These are phyloP conservation scores for Phytophthora foliorum DNA, from an alignment of 352 stramenopile species.

Conservation along the genomic window DNA sequence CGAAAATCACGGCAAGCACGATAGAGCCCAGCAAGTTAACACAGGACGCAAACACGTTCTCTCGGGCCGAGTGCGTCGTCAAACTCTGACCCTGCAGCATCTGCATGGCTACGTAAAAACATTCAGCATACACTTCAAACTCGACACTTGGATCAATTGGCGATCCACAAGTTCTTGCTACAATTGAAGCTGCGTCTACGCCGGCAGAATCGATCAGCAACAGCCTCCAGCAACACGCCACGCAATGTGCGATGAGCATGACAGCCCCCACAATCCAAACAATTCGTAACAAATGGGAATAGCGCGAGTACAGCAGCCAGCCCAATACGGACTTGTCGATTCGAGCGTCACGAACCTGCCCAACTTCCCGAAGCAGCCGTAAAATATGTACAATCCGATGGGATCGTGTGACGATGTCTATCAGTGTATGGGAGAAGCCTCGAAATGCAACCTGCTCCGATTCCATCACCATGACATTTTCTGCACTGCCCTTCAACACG, in stretches of 20 bases:
- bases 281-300: slow-evolving; percentile 54
- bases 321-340: slow-evolving; percentile 45
- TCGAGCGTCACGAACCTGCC: slow-evolving; percentile 29
- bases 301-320: slow-evolving; percentile 61
- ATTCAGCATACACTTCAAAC: slow-evolving; percentile 40
- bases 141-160: slow-evolving; percentile 9
- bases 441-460: slow-evolving; percentile 8
- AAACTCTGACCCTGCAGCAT: slow-evolving; percentile 55
- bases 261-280: slow-evolving; percentile 48
- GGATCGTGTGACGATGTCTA: slow-evolving; percentile 34
- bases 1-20: slow-evolving; percentile 65
- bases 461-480: not conserved
- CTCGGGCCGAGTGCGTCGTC: slow-evolving; percentile 22
- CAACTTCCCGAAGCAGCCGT: slow-evolving; percentile 34
- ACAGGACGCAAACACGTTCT: slow-evolving; percentile 53
- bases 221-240: slow-evolving; percentile 58
- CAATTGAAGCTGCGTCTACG: slow-evolving; percentile 7
- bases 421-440: slow-evolving; percentile 18
- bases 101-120: slow-evolving; percentile 56
- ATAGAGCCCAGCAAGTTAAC: slow-evolving; percentile 57
- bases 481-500: slow-evolving; percentile 1
- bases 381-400: slow-evolving; percentile 45
- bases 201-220: slow-evolving; percentile 19
- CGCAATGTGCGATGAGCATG: slow-evolving; percentile 58
- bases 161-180: slow-evolving; percentile 23